Evolutionary conservation across 164 flowering plant species (phyloP).

Genomic region (Malania oleifera): DNA sequence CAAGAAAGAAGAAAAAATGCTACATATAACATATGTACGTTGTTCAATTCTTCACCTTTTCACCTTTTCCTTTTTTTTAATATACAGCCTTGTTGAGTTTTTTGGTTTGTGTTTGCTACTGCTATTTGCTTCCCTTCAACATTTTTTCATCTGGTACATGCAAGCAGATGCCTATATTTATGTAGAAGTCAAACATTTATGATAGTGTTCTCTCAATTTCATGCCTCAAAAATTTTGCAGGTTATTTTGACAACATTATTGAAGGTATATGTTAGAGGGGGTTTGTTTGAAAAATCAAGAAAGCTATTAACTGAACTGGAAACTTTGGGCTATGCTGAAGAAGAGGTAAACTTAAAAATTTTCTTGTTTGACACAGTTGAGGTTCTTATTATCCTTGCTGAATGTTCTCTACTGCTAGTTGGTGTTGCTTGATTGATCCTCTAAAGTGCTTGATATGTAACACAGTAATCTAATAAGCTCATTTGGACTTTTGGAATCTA

Average conservation of each 20-base stretch:
- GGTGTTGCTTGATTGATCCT: not conserved
- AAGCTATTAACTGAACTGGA: constrained; percentile 59
- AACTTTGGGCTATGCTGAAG: constrained; percentile 61
- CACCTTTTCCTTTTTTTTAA: no score
- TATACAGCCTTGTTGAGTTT: not conserved
- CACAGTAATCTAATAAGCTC: not conserved
- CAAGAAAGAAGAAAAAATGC: no score
- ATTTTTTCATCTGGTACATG: no score
- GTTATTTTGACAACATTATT: constrained; percentile 78
- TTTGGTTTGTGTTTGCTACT: not conserved
- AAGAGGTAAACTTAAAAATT: constrained; percentile 49
- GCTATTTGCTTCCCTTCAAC: not conserved
- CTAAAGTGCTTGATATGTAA: not conserved
- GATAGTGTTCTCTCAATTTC: not conserved
- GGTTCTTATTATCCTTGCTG: not conserved
- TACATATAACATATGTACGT: no score
- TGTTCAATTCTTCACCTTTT: no score
- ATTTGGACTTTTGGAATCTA: not conserved
- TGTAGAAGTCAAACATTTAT: not conserved
- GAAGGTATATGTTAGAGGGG: constrained; percentile 85
- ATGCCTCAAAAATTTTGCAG: constrained; percentile 34
- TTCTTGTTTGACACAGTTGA: not conserved
- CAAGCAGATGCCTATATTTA: not conserved
- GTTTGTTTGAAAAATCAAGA: constrained; percentile 76
- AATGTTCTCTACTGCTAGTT: not conserved